Evolutionary conservation across 352 stramenopile species (phyloP).

Genomic region (Phytopythium sindhum): DNA sequence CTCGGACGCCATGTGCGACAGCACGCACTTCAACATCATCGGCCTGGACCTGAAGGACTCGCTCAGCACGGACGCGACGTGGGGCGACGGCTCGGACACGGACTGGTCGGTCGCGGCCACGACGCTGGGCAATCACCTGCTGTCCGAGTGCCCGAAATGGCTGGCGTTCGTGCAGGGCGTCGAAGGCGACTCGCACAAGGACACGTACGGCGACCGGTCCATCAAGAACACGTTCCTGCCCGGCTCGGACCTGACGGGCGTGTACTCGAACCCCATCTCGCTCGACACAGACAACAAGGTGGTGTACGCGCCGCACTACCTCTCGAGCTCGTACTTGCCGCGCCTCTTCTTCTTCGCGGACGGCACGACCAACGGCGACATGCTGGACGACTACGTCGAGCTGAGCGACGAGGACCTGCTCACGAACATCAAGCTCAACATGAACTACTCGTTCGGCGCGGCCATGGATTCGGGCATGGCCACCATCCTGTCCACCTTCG

Average conservation of each 20-base stretch:
- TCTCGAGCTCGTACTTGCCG: constrained; percentile 57
- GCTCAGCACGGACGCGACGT: constrained; percentile 57
- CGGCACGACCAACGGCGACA: constrained; percentile 38
- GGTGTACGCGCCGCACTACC: constrained; percentile 83
- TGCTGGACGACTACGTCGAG: constrained; percentile 65
- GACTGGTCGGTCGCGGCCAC: constrained; percentile 73
- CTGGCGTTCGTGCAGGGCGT: constrained; percentile 75
- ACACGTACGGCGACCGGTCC: constrained; percentile 43
- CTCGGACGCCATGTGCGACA: constrained; percentile 64
- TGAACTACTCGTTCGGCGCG: constrained; percentile 80
- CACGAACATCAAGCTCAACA: constrained; percentile 65
- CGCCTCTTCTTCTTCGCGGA: constrained; percentile 68
- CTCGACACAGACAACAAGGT: constrained; percentile 66
- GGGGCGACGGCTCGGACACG: constrained; percentile 73
- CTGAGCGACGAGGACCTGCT: constrained; percentile 44
- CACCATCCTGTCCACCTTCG: constrained; percentile 80
- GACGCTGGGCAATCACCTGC: constrained; percentile 59
- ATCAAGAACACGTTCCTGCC: constrained; percentile 71
- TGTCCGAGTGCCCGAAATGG: constrained; percentile 70
- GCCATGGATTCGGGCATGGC: constrained; percentile 57
- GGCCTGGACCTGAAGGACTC: constrained; percentile 82
- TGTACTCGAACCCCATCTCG: constrained; percentile 46
- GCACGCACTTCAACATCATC: constrained; percentile 84
- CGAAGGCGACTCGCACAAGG: constrained; percentile 65
- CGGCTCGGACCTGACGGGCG: constrained; percentile 60